phyloP scores from a whole-genome alignment of 345 rosid species.

The Lepidium sativum region DNA sequence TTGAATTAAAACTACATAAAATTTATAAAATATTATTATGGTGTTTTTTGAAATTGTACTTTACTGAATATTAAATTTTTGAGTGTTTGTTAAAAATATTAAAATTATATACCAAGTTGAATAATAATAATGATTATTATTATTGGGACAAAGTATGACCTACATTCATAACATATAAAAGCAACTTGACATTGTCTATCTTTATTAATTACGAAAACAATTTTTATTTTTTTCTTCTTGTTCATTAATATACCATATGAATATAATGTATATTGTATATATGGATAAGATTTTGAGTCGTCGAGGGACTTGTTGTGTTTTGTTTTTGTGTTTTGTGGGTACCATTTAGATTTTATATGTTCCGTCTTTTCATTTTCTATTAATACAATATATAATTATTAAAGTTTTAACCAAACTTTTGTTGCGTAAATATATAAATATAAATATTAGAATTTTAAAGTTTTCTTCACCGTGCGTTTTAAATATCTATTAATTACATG shows the following conservation, averaged over 20 bases:
- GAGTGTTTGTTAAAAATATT: too few relatives aligned
- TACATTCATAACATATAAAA: constrained; percentile 25
- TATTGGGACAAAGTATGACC: constrained; percentile 21
- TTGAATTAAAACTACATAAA: too few relatives aligned
- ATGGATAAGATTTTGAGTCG: constrained; percentile 27
- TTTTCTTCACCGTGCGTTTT: constrained; percentile 11
- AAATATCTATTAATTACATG: neutral
- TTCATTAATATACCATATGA: neutral
- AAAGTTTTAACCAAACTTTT: neutral
- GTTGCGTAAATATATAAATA: neutral
- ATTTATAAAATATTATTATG: too few relatives aligned
- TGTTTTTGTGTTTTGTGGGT: constrained; percentile 27
- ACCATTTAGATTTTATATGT: constrained; percentile 25
- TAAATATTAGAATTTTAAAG: neutral
- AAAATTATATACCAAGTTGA: neutral
- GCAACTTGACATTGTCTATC: constrained; percentile 25
- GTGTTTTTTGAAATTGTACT: neutral
- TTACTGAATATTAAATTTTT: neutral
- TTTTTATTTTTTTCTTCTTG: constrained; percentile 9
- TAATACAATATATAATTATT: constrained; percentile 4
- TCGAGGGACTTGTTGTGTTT: constrained; percentile 22
- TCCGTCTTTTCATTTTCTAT: constrained; percentile 19
- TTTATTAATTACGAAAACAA: constrained; percentile 16
- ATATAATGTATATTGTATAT: constrained; percentile 5
- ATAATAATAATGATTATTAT: neutral